Evolutionary conservation across 441 rosid species (phyloP).

Genomic region (Erysimum cheiri): DNA sequence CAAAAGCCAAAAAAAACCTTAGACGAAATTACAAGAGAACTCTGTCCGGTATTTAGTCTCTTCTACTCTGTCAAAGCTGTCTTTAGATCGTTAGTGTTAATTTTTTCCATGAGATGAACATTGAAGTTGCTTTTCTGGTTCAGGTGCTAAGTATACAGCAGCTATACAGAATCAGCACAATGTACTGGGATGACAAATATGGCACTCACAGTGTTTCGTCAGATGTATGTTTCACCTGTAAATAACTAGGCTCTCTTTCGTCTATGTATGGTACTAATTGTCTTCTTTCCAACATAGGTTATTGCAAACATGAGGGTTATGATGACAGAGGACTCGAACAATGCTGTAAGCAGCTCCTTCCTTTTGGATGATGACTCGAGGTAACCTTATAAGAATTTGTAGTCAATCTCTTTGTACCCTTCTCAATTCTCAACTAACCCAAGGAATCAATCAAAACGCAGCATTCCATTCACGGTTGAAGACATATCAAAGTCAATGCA

Average conservation of each 20-base stretch:
- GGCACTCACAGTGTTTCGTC: slow-evolving; percentile 95
- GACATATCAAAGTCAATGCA: slow-evolving; percentile 96
- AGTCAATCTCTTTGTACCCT: not conserved
- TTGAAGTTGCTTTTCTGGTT: slow-evolving; percentile 30
- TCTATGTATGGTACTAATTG: slow-evolving; percentile 18
- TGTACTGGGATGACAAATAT: slow-evolving; percentile 99
- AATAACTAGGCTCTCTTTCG: slow-evolving; percentile 7
- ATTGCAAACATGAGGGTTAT: slow-evolving; percentile 89
- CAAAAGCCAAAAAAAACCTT: slow-evolving; percentile 95
- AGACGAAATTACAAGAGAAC: slow-evolving; percentile 88
- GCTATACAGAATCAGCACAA: slow-evolving; percentile 91
- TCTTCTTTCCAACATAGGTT: slow-evolving; percentile 56
- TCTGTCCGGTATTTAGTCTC: slow-evolving; percentile 75
- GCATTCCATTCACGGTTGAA: slow-evolving; percentile 95
- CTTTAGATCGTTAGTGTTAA: not conserved
- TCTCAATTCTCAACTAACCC: slow-evolving; percentile 32
- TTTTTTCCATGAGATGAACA: not conserved
- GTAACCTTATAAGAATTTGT: slow-evolving; percentile 42
- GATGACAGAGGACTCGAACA: slow-evolving; percentile 96
- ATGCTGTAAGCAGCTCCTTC: slow-evolving; percentile 92
- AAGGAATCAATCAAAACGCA: slow-evolving; percentile 43
- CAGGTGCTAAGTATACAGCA: slow-evolving; percentile 98
- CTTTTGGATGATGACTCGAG: slow-evolving; percentile 95
- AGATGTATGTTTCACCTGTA: slow-evolving; percentile 64
- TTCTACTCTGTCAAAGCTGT: not conserved